phyloP scores from a whole-genome alignment of 2,329 filamentous ascomycete species.

The Westerdykella aurantiaca region DNA sequence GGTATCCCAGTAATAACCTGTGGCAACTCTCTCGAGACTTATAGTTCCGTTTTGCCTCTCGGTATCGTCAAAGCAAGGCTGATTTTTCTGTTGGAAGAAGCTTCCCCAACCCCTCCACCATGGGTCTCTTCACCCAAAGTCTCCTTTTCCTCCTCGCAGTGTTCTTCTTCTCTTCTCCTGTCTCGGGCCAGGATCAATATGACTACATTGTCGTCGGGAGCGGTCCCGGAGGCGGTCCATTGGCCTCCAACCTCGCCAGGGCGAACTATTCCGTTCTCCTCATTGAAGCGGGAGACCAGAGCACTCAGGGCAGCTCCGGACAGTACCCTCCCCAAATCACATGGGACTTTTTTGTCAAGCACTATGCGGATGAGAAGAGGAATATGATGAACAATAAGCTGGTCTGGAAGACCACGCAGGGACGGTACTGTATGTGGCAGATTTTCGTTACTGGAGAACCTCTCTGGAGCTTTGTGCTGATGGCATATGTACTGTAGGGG shows the following conservation, averaged over 20 bases:
- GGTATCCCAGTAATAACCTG: too few relatives aligned
- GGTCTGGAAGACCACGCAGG: slow-evolving; percentile 48
- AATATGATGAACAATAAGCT: slow-evolving; percentile 53
- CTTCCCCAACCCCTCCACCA: not conserved
- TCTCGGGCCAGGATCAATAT: slow-evolving; percentile 36
- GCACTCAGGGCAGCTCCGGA: slow-evolving; percentile 39
- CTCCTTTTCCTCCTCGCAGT: slow-evolving; percentile 8
- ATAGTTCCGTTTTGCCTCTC: too few relatives aligned
- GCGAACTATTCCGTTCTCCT: slow-evolving; percentile 53
- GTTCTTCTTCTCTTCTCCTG: slow-evolving; percentile 1
- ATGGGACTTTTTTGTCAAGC: slow-evolving; percentile 53
- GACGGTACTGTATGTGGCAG: slow-evolving; percentile 39
- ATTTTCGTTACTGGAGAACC: not conserved
- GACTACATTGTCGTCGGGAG: slow-evolving; percentile 59
- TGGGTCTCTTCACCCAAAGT: slow-evolving; percentile 12
- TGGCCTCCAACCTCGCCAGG: slow-evolving; percentile 49
- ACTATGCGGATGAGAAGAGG: slow-evolving; percentile 50
- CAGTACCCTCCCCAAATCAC: slow-evolving; percentile 19
- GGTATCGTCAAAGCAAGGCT: too few relatives aligned
- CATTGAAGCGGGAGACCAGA: slow-evolving; percentile 55
- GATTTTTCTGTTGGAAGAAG: too few relatives aligned
- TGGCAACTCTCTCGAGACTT: too few relatives aligned
- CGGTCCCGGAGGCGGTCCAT: slow-evolving; percentile 17
- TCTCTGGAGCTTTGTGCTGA: not conserved
- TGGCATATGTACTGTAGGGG: slow-evolving; percentile 12